Base-by-base conservation (phyloP, 164 flowering plant species). In the Dillenia suffruticosa region DNA sequence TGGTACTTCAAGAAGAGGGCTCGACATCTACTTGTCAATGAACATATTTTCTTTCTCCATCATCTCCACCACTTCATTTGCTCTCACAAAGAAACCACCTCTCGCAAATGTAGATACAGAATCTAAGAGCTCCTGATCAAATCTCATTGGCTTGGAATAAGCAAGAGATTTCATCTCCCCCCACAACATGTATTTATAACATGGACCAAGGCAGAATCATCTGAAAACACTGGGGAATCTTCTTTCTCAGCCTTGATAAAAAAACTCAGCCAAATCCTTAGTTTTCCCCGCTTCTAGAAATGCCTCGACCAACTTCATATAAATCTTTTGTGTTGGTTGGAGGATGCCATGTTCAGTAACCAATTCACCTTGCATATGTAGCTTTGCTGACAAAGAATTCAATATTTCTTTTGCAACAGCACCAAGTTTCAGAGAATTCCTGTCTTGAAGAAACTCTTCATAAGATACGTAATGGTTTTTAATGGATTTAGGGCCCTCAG, bases 61-160 rank as follows among this genome's bases (percentile, higher is more conserved):
- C 88, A 87, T 79, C 62, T 72, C 86, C 53, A 85, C 82, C 1
- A 92, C 97, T 74, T 95, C 99, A 70, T 88, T 92, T 17, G 97
- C 97, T 61, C 97, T 80, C 58, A 52, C 57, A 63, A 95, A 92
- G 67, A 95, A 92, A 11, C 97, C 97, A 40, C 99, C 99, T 58
- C 97, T 84, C 19, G 90, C 97, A 76, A 92, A 95, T 51, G 85
- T 83, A 69, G 85, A 95, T 43, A 92, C 73, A 44, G 97, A 78
- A 73, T 95, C 99, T 68, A 95, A 69, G 46, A 95, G 85, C 65
- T 95, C 97, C 67, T 88, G 91, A 62, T 95, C 97, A 73, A 95
- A 90, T 73, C 80, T 88, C 81, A 92, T 79, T 44, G 83, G 62
- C 51, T 80, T 65, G 24, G 88, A 62, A 64, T 70, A 68, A 61